Conservation (phyloP, 2,329 filamentous ascomycete genomes). For the Tolypocladium endophyticum region DNA sequence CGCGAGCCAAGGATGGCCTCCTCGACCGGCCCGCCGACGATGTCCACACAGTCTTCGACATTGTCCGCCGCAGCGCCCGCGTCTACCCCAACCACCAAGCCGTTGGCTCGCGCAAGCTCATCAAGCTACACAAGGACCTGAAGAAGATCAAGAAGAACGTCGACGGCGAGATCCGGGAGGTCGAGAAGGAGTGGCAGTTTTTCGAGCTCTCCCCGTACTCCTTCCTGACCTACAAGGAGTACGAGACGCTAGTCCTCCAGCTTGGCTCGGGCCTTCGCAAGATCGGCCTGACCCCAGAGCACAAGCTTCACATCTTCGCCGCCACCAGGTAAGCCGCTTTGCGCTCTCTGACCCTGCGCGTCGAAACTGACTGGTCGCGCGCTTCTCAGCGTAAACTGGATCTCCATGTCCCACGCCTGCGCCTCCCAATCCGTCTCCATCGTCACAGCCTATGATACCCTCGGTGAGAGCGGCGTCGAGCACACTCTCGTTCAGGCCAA, state of each 20-base stretch:
- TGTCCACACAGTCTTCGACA: constrained; percentile 68
- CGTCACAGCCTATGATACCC: constrained; percentile 90
- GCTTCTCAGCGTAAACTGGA: constrained; percentile 60
- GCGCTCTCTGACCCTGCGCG: not conserved
- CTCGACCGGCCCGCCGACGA: constrained; percentile 54
- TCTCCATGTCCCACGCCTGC: constrained; percentile 67
- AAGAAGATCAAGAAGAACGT: constrained; percentile 87
- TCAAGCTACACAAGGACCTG: constrained; percentile 70
- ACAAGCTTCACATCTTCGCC: constrained; percentile 73
- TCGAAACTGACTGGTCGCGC: not conserved
- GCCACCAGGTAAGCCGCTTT: constrained; percentile 55
- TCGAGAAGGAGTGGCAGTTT: constrained; percentile 86
- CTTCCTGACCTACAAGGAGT: constrained; percentile 71
- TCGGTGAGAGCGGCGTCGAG: constrained; percentile 73
- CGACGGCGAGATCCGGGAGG: constrained; percentile 66
- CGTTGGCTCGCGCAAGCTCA: constrained; percentile 60
- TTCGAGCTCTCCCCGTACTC: constrained; percentile 73
- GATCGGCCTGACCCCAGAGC: constrained; percentile 56
- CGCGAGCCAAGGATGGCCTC: constrained; percentile 60
- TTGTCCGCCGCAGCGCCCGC: constrained; percentile 59
- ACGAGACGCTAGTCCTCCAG: constrained; percentile 57
- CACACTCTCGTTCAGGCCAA: constrained; percentile 78
- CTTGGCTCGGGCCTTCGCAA: constrained; percentile 65
- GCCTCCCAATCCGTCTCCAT: constrained; percentile 81
- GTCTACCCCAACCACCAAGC: constrained; percentile 53